Base-by-base conservation (phyloP, 2,329 filamentous ascomycete species). In the Fonsecaea multimorphosa region DNA sequence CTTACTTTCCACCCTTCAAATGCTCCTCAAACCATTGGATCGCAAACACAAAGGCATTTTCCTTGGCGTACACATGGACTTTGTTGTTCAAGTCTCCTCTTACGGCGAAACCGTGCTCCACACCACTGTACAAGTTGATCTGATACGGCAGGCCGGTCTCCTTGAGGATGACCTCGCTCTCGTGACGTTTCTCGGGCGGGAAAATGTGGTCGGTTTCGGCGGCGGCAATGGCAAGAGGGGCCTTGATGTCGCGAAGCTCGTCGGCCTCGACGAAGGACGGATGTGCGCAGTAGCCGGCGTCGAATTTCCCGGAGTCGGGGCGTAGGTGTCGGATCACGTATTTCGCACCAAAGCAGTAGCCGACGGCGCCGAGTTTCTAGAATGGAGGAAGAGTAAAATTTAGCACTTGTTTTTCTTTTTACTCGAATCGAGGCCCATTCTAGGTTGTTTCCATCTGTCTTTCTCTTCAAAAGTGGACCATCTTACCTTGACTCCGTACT, bases 11-110 rank as follows among this genome's bases (percentile, higher is more conserved):
- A n/a, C 54, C 56, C 62, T 66, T 67, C 67, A 72, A 56, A 75
- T 85, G 82, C 76, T 88, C 82, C 71, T 91, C 84, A 71, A 96
- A 93, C 92, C 92, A 96, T 59, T 82, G 76, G 58, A 93, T 82
- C 38, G 91, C 91, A 82, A 95, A 92, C 69, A 83, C 73, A 75
- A 95, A 95, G 4, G 92, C 91, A 78, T 90, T 87, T 79, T 96
- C 91, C 84, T 92, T 93, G 40, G 90, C 89, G 72, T 85, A 94
- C 76, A 85, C 87, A 73, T 85, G 77, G 53, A 80, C 69, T 75
- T 83, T 84, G 68, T 87, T 83, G 67, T 73, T 83, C 34, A 84
- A 65, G 74, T 95, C 90, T 31, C 82, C 83, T 62, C 91, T 86
- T 1, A 93, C 88, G 8, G 88, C 83, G 73, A 95, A 96, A 0